These are phyloP conservation scores for Neurospora tetrasperma DNA, from an alignment of 495 filamentous ascomycete species.

Conservation along the genomic window DNA sequence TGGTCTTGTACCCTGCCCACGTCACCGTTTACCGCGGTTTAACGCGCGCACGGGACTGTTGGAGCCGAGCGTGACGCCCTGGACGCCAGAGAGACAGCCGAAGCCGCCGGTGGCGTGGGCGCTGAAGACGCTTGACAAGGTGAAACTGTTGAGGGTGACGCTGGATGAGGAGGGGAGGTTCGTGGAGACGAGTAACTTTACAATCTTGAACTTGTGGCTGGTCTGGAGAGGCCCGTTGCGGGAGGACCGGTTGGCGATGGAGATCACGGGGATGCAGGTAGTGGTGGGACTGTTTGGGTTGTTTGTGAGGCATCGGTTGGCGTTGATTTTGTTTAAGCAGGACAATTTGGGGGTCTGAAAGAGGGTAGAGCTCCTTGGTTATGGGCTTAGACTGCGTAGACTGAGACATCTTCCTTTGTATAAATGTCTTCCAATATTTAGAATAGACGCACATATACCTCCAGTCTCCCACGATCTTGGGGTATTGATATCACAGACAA, in stretches of 20 bases:
- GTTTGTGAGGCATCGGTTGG: slow-evolving; percentile 74
- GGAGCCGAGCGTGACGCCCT: slow-evolving; percentile 75
- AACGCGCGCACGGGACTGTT: slow-evolving; percentile 72
- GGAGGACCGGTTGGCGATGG: slow-evolving; percentile 71
- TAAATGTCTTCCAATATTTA: neutral
- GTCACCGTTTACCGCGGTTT: slow-evolving; percentile 83
- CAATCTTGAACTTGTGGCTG: slow-evolving; percentile 88
- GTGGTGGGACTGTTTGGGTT: slow-evolving; percentile 68
- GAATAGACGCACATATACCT: neutral
- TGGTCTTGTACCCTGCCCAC: slow-evolving; percentile 77
- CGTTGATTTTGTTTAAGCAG: slow-evolving; percentile 70
- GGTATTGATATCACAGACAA: neutral
- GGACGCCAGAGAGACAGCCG: slow-evolving; percentile 57
- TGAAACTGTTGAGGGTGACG: slow-evolving; percentile 56
- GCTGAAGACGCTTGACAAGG: slow-evolving; percentile 52
- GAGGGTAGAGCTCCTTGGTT: neutral
- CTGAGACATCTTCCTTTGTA: neutral
- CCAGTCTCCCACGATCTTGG: neutral
- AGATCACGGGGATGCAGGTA: slow-evolving; percentile 64
- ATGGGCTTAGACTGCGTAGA: neutral
- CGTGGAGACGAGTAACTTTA: slow-evolving; percentile 78
- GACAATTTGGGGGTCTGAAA: slow-evolving; percentile 54
- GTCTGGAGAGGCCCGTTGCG: slow-evolving; percentile 90
- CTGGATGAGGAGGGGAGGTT: slow-evolving; percentile 57
- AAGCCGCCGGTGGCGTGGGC: slow-evolving; percentile 44